Evolutionary conservation across 1,284 basidiomycete species (phyloP).

Genomic region (Boletus semigastroideus): DNA sequence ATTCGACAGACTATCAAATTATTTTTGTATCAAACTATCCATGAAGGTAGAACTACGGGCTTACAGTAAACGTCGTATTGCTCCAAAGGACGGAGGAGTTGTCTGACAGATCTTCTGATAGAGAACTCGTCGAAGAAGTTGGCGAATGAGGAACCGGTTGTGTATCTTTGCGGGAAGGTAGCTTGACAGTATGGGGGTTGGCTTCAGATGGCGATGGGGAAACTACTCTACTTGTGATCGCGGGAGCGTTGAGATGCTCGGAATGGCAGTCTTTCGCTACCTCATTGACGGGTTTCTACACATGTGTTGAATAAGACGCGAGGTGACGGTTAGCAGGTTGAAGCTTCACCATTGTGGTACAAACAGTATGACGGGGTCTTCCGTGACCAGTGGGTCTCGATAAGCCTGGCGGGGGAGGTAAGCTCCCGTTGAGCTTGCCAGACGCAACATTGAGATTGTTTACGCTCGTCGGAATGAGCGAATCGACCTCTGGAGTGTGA

Average conservation of each 20-base stretch:
- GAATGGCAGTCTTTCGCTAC: neutral
- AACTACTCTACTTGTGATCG: neutral
- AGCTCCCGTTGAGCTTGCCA: neutral
- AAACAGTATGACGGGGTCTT: neutral
- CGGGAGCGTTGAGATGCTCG: constrained; percentile 8
- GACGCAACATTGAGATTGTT: neutral
- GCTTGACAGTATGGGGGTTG: constrained; percentile 10
- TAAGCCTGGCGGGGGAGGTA: constrained; percentile 18
- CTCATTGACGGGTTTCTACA: constrained; percentile 7
- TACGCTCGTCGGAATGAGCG: neutral
- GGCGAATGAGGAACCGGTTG: constrained; percentile 16
- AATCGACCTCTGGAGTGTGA: neutral
- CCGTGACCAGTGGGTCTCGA: constrained; percentile 2
- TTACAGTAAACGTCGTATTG: constrained; percentile 24
- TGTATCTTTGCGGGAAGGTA: neutral
- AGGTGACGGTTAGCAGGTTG: neutral
- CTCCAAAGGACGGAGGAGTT: constrained; percentile 11
- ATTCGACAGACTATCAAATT: constrained; percentile 17
- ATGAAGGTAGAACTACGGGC: neutral
- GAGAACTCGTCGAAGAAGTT: constrained; percentile 6
- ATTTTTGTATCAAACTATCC: neutral
- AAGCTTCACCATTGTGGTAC: constrained; percentile 5
- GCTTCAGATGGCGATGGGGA: constrained; percentile 9
- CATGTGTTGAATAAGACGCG: neutral
- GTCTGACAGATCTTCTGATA: constrained; percentile 21